A percentile compares a stretch with the other conserved stretches of the same genome.
phyloP scores from a whole-genome alignment of 2,329 filamentous ascomycete species.

The Verticillium albo-atrum region DNA sequence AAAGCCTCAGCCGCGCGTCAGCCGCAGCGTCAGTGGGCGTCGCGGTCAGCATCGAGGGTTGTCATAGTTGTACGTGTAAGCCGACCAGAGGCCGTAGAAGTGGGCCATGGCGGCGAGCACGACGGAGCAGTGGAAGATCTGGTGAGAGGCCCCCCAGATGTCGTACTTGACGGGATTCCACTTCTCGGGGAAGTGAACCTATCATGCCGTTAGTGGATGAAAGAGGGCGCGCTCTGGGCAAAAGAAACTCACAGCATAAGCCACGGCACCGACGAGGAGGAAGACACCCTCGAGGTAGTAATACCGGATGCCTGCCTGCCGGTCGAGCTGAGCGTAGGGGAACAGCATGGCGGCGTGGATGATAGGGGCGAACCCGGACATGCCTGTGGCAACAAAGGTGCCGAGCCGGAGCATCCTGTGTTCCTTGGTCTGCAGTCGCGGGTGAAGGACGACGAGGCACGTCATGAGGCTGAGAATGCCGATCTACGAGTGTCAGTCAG shows the following conservation, averaged over 20 bases:
- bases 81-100: constrained; percentile 26
- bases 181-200: constrained; percentile 39
- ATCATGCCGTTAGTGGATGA: neutral
- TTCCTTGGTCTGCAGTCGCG: constrained; percentile 26
- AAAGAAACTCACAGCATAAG: constrained; percentile 31
- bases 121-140: constrained; percentile 41
- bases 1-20: neutral
- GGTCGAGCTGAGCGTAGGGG: constrained; percentile 29
- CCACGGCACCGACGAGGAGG: constrained; percentile 27
- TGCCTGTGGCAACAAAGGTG: constrained; percentile 30
- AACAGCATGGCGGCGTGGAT: constrained; percentile 31
- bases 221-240: constrained; percentile 4
- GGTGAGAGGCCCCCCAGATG: constrained; percentile 38
- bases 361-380: constrained; percentile 33
- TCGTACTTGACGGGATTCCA: constrained; percentile 37
- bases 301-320: constrained; percentile 33
- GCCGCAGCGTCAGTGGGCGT: neutral
- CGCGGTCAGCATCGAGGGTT: neutral
- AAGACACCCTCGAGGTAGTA: constrained; percentile 34
- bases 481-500: constrained; percentile 20
- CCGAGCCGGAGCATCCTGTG: constrained; percentile 30
- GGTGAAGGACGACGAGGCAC: constrained; percentile 28
- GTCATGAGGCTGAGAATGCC: constrained; percentile 24
- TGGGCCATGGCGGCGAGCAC: constrained; percentile 35
- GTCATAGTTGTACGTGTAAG: constrained; percentile 15